These are phyloP conservation scores for Aurantiochytrium sp. DNA, from an alignment of 108 stramenopile species.

Conservation along the genomic window DNA sequence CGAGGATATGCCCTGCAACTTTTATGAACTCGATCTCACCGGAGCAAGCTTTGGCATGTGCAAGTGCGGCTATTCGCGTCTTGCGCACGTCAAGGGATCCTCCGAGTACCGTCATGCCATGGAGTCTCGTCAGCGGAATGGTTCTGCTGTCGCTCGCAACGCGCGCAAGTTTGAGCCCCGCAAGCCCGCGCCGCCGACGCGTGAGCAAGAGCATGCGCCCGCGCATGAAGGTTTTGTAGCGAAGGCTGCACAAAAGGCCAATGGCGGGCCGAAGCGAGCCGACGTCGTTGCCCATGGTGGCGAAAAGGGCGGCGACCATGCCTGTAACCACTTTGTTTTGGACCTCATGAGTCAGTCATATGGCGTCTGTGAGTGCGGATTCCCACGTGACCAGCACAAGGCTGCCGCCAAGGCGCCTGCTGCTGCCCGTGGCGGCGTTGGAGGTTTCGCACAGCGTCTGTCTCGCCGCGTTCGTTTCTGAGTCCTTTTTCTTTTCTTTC, in stretches of 20 bases:
- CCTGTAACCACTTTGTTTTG: background rate
- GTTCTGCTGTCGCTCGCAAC: background rate
- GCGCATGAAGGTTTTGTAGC: background rate
- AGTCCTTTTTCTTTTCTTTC: too few relatives aligned
- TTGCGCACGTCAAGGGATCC: background rate
- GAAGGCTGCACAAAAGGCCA: background rate
- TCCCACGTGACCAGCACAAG: slow-evolving; percentile 8
- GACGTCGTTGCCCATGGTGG: background rate
- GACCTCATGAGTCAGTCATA: background rate
- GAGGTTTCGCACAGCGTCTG: too few relatives aligned
- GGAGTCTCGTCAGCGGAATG: background rate
- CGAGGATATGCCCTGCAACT: background rate
- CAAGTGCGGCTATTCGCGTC: background rate
- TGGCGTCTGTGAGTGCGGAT: background rate
- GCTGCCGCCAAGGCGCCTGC: background rate
- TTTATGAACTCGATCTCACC: background rate
- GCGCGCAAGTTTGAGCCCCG: background rate
- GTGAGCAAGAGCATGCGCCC: background rate
- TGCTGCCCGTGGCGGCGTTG: background rate
- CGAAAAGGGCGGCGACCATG: background rate
- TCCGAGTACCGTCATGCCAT: background rate
- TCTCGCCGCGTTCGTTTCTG: too few relatives aligned
- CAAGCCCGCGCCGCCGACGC: background rate
- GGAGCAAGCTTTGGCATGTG: slow-evolving; percentile 1
- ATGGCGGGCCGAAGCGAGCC: background rate